Base-by-base conservation (phyloP, 108 stramenopile species). In the Parmales sp. region DNA sequence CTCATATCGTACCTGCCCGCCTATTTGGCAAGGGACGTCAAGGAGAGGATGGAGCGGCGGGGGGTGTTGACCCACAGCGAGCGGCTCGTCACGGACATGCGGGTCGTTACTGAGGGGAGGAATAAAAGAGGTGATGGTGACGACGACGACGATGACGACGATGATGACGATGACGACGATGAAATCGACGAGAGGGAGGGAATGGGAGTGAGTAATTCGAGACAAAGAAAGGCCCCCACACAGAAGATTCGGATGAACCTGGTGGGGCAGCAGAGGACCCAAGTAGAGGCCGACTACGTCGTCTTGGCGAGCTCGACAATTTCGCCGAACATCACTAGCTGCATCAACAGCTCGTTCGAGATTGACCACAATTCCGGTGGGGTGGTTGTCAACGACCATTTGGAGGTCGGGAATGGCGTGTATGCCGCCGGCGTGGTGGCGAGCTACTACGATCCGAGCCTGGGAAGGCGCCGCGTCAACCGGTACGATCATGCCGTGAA, bases 251-350 rank as follows among this genome's bases (percentile, higher is more conserved):
- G 16, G 31, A 60, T 60, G 54, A 28, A 60, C 54, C 13, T 60
- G n/a, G 54, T 60, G 1, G 54, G 54, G 13, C 16, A 28, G 16
- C 16, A 34, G 29, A 3, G 54, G 5, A 34, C 28, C n/a, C 5
- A 11, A 1, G 1, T 60, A 1, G 20, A 60, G 16, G 54, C 54
- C 1, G n/a, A 60, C 26, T 60, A 60, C 54, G 54, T 60, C 2
- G 36, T 60, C 3, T 34, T 60, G 54, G 54, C 54, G 54, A 60
- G 54, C 20, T 19, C n/a, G 16, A 60, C 54, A 34, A 60, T 60
- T 13, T 26, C 26, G 7, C 54, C 54, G 8, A 13, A 28, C 3
- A 20, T 34, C 2, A 34, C 16, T 28, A 34, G 29, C 31, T 28
- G 31, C n/a, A 34, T 7, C 31, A 34, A 28, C n/a, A 60, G 54